These are phyloP conservation scores for Pestalotiopsis sp. DNA, from an alignment of 2,329 filamentous ascomycete genomes.

Conservation along the genomic window DNA sequence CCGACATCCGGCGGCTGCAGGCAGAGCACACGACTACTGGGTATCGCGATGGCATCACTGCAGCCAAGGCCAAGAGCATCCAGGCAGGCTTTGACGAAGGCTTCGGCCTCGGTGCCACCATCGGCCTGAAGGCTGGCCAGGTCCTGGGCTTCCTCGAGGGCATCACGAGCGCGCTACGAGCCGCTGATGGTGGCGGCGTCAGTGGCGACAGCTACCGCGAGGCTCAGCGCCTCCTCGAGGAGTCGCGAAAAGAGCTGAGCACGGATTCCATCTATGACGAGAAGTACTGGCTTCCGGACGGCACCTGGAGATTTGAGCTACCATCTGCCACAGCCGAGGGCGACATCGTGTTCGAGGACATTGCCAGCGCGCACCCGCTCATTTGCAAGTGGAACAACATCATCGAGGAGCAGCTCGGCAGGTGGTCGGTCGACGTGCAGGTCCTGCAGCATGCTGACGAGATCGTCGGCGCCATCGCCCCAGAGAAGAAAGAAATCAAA, in stretches of 20 bases:
- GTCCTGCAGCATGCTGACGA: conserved; percentile 10
- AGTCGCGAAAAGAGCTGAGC: conserved; percentile 62
- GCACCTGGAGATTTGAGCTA: conserved; percentile 70
- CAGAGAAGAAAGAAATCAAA: conserved; percentile 15
- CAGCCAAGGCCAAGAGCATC: conserved; percentile 74
- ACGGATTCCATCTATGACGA: conserved; percentile 64
- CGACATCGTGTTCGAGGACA: conserved; percentile 52
- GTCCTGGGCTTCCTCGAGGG: conserved; percentile 80
- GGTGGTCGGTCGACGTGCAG: conserved; percentile 30
- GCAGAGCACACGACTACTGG: conserved; percentile 81
- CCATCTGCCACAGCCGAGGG: conserved; percentile 29
- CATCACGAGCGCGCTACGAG: conserved; percentile 53
- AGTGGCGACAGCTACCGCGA: conserved; percentile 19
- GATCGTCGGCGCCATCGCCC: background rate
- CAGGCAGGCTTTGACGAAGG: conserved; percentile 93
- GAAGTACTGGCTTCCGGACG: conserved; percentile 70
- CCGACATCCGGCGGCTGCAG: conserved; percentile 74
- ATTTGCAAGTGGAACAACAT: conserved; percentile 61
- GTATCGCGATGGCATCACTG: conserved; percentile 84
- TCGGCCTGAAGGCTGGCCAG: conserved; percentile 75
- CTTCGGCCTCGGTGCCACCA: conserved; percentile 78
- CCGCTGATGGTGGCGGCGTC: conserved; percentile 21
- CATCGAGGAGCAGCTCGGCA: conserved; percentile 42
- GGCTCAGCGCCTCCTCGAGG: conserved; percentile 38
- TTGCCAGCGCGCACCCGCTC: conserved; percentile 70